phyloP scores from a whole-genome alignment of 352 stramenopile genomes.

The Pythium insidiosum region DNA sequence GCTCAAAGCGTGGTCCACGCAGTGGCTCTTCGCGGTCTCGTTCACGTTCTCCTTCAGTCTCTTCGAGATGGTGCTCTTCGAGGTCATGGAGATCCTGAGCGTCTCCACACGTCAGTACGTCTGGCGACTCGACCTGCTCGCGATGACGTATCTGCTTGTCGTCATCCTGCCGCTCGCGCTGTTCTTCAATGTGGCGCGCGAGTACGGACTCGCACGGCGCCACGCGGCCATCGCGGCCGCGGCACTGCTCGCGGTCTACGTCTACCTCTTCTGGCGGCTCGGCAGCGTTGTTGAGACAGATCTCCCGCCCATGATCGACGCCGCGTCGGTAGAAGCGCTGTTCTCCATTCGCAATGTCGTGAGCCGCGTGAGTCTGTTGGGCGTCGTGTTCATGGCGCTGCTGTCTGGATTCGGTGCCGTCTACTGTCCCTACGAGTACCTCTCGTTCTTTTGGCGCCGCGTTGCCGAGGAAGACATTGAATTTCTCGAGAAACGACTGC shows the following conservation, averaged over 20 bases:
- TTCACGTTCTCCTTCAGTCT: slow-evolving; percentile 76
- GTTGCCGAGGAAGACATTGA: slow-evolving; percentile 77
- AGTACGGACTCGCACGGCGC: slow-evolving; percentile 32
- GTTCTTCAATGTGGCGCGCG: slow-evolving; percentile 64
- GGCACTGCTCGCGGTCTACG: slow-evolving; percentile 32
- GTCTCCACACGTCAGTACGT: slow-evolving; percentile 61
- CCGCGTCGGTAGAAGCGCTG: slow-evolving; percentile 25
- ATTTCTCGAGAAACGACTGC: slow-evolving; percentile 70
- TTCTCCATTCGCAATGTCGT: slow-evolving; percentile 80
- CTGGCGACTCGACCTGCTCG: slow-evolving; percentile 69
- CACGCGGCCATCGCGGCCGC: slow-evolving; percentile 17
- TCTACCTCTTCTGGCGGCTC: slow-evolving; percentile 73
- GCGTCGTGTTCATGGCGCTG: slow-evolving; percentile 77
- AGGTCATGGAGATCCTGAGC: slow-evolving; percentile 62
- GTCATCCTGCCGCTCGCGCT: slow-evolving; percentile 67
- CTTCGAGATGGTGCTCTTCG: slow-evolving; percentile 77
- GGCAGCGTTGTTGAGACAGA: slow-evolving; percentile 46
- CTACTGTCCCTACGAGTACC: slow-evolving; percentile 82
- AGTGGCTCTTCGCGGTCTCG: slow-evolving; percentile 62
- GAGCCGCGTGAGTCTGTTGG: slow-evolving; percentile 71
- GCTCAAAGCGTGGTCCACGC: slow-evolving; percentile 42
- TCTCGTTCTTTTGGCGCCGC: slow-evolving; percentile 74
- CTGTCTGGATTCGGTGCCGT: slow-evolving; percentile 78
- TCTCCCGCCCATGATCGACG: no score
- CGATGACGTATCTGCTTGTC: slow-evolving; percentile 70